Percentiles rank a stretch among this genome's conserved stretches.
phyloP scores from a whole-genome alignment of 441 rosid genomes.

The Mallotus japonicus region DNA sequence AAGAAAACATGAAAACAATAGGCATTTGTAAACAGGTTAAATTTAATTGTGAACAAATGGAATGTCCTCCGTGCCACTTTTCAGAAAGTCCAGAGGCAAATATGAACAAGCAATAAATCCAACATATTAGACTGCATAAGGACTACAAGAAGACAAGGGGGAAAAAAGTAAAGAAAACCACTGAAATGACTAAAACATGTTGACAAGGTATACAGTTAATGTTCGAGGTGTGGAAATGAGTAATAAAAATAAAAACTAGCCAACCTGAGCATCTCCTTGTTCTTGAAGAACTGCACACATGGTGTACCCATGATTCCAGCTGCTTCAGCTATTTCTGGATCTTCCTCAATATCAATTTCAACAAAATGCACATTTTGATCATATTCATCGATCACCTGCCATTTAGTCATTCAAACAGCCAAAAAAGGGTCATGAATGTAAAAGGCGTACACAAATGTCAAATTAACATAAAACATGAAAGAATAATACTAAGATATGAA shows the following conservation, averaged over 20 bases:
- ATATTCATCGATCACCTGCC: conserved; percentile 90
- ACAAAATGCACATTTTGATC: conserved; percentile 82
- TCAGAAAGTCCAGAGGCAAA: no score
- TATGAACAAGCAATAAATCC: no score
- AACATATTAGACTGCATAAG: background rate
- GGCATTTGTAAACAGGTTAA: background rate
- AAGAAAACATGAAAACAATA: background rate
- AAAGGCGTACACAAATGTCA: conserved; percentile 4
- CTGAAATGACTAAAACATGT: no score
- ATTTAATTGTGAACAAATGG: background rate
- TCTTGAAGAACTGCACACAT: conserved; percentile 91
- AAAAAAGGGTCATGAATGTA: background rate
- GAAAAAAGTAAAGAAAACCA: background rate
- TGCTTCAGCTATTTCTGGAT: conserved; percentile 88
- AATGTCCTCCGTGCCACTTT: no score
- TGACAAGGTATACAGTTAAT: background rate
- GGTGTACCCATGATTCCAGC: conserved; percentile 99
- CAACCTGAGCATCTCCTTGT: conserved; percentile 87
- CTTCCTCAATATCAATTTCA: conserved; percentile 97
- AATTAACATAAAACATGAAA: background rate
- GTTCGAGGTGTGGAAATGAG: conserved; percentile 14
- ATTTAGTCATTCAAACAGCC: background rate
- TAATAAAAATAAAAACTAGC: conserved; percentile 10
- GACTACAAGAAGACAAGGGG: background rate
- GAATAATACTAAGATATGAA: background rate